Evolutionary conservation across 2,329 filamentous ascomycete genomes (phyloP), one percentile per base, ranked within the genome.

Genomic region (Arachnopeziza araneosa): DNA sequence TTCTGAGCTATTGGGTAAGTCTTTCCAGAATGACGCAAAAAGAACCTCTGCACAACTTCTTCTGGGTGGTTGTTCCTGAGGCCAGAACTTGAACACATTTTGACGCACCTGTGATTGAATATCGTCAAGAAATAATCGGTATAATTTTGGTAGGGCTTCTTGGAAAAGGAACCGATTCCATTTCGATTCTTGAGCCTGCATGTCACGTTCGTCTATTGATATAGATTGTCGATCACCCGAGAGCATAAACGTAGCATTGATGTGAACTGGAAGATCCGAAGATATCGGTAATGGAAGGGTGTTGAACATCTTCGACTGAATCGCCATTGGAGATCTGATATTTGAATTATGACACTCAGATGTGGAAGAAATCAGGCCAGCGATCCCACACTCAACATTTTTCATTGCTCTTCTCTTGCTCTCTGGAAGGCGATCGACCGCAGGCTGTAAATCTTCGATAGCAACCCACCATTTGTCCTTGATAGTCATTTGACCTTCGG

Each of bases 211-310:
- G 19, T 67, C 65, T 10, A 67, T 50, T 3, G 59, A 50, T 10
- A 73, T 61, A 2, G 67, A 67, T 32, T 62, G 63, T 14, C 71
- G 63, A 49, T 73, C 71, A 6, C 70, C 70, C 17, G 68, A 68
- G 10, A 73, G 64, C 14, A 56, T 62, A 52, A 73, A 73, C n/a
- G 66, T 70, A 24, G 66, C 70, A 52, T 72, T 68, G n/a, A 71
- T 52, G 23, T 69, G 64, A 1, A 72, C 63, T 1, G 70, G 70
- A 0, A 72, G 63, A 49, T 65, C 52, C 0, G 68, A 71, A 10
- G 10, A 19, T 12, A 65, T 56, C 6, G 64, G 56, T n/a, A 70
- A 48, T 14, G 67, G 68, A 6, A 69, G 63, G 2, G 60, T 64
- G 26, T 57, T 68, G 36, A 66, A 69, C 9, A 68, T 56, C 14